Conservation (phyloP, 2,329 filamentous ascomycete genomes). For the Tolypocladium capitatum region DNA sequence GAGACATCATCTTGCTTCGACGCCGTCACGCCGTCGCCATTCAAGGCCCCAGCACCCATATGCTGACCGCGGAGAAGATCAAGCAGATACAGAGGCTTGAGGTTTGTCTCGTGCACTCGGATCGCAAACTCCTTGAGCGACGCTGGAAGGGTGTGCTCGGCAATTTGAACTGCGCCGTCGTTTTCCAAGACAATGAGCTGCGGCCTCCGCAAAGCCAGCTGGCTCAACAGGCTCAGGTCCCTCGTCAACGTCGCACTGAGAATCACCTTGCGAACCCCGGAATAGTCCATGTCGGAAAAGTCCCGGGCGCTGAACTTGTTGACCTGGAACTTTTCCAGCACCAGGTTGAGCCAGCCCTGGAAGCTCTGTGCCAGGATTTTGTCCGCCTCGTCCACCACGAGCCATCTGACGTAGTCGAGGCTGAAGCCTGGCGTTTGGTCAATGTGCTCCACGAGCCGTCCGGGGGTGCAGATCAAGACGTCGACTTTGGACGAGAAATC, state of each 20-base stretch:
- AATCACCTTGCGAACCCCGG: slow-evolving; percentile 62
- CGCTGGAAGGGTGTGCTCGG: slow-evolving; percentile 44
- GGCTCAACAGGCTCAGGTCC: slow-evolving; percentile 67
- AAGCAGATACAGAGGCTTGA: slow-evolving; percentile 77
- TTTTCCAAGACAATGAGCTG: slow-evolving; percentile 64
- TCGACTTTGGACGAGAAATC: slow-evolving; percentile 63
- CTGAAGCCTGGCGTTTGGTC: slow-evolving; percentile 72
- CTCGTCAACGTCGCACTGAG: slow-evolving; percentile 87
- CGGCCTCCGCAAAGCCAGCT: slow-evolving; percentile 59
- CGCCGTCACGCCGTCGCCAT: neutral
- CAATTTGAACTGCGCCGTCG: slow-evolving; percentile 25
- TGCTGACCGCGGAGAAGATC: slow-evolving; percentile 52
- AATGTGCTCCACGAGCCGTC: slow-evolving; percentile 82
- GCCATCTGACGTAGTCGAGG: slow-evolving; percentile 67
- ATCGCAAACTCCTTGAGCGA: slow-evolving; percentile 52
- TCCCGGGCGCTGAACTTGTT: slow-evolving; percentile 37
- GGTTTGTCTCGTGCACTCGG: slow-evolving; percentile 52
- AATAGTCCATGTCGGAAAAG: slow-evolving; percentile 37
- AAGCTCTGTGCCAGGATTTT: slow-evolving; percentile 84
- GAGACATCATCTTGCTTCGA: neutral
- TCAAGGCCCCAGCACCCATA: slow-evolving; percentile 18
- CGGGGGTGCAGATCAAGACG: slow-evolving; percentile 81
- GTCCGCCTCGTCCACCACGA: slow-evolving; percentile 89
- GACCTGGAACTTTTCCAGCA: slow-evolving; percentile 48
- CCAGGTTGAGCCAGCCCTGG: slow-evolving; percentile 72